These are phyloP conservation scores for Colletotrichum tofieldiae DNA, from an alignment of 2,329 filamentous ascomycete species.

Conservation along the genomic window DNA sequence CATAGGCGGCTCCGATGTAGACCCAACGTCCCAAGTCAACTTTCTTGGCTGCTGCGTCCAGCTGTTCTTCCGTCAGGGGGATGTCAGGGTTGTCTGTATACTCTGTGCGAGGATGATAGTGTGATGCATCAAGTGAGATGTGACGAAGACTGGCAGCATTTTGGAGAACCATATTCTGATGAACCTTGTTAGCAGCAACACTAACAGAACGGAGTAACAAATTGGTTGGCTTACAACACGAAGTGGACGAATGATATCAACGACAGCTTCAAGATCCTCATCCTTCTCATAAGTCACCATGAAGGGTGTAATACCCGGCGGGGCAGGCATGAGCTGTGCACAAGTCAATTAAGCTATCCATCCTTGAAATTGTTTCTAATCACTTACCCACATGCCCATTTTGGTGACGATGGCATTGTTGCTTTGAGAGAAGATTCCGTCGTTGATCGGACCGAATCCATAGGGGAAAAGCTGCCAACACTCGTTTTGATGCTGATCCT, in stretches of 20 bases:
- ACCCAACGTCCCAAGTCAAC: slow-evolving; percentile 61
- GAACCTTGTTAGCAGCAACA: background rate
- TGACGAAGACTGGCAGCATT: slow-evolving; percentile 63
- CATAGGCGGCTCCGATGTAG: slow-evolving; percentile 61
- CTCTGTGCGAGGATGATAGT: slow-evolving; percentile 51
- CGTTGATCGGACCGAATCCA: slow-evolving; percentile 57
- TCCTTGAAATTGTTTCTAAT: no score
- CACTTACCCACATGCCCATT: slow-evolving; percentile 61
- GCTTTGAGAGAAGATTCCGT: slow-evolving; percentile 67
- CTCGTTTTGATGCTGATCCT: slow-evolving; percentile 48
- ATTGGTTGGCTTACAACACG: slow-evolving; percentile 36
- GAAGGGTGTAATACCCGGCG: slow-evolving; percentile 55
- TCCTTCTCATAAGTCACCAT: slow-evolving; percentile 57
- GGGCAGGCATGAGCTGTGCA: slow-evolving; percentile 52
- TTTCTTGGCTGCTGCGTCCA: slow-evolving; percentile 57
- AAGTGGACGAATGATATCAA: slow-evolving; percentile 56
- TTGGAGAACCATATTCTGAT: slow-evolving; percentile 53
- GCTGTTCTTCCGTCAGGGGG: slow-evolving; percentile 55
- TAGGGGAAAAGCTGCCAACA: slow-evolving; percentile 57
- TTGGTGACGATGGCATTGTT: slow-evolving; percentile 69
- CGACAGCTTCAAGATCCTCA: slow-evolving; percentile 53
- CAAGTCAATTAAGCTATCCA: background rate
- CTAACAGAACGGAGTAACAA: no score
- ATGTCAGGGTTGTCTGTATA: slow-evolving; percentile 45
- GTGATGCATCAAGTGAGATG: slow-evolving; percentile 59